These are phyloP conservation scores for Podaxis sp. DNA, from an alignment of 768 basidiomycete species.

Conservation along the genomic window DNA sequence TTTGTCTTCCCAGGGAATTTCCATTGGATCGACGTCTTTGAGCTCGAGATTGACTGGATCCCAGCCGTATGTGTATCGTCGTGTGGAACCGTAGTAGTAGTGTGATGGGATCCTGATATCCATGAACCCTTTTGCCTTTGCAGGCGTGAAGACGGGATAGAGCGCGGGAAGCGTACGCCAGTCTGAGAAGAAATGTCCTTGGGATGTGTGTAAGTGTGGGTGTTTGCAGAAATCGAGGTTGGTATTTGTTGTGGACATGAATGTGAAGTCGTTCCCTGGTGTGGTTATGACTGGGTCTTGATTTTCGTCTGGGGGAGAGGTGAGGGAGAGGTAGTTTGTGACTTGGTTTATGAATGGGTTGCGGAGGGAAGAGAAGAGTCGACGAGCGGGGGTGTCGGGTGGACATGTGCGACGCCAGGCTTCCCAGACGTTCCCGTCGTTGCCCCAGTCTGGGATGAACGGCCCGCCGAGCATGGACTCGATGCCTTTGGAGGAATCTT, in stretches of 20 bases:
- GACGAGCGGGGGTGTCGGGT: constrained; percentile 75
- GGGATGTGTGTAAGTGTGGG: constrained; percentile 82
- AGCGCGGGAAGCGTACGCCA: constrained; percentile 86
- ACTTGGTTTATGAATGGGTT: constrained; percentile 35
- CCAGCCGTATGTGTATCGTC: constrained; percentile 89
- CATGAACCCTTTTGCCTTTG: constrained; percentile 79
- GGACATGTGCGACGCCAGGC: constrained; percentile 90
- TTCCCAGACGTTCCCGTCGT: constrained; percentile 89
- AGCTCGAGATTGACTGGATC: constrained; percentile 72
- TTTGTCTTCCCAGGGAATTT: constrained; percentile 88
- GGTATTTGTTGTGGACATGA: constrained; percentile 60
- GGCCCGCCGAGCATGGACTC: constrained; percentile 56
- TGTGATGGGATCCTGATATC: constrained; percentile 96
- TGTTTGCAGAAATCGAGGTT: constrained; percentile 75
- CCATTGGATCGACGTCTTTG: constrained; percentile 82
- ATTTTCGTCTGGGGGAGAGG: constrained; percentile 14
- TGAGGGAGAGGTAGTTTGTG: constrained; percentile 27
- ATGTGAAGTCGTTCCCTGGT: constrained; percentile 60
- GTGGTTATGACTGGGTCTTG: neutral
- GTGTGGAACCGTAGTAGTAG: constrained; percentile 88
- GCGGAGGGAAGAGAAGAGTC: constrained; percentile 78
- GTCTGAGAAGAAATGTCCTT: constrained; percentile 97
- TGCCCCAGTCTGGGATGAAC: constrained; percentile 84
- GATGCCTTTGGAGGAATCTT: constrained; percentile 51
- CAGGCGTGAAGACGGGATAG: constrained; percentile 95